Base-by-base conservation (phyloP, 345 rosid species). In the Pistacia vera region DNA sequence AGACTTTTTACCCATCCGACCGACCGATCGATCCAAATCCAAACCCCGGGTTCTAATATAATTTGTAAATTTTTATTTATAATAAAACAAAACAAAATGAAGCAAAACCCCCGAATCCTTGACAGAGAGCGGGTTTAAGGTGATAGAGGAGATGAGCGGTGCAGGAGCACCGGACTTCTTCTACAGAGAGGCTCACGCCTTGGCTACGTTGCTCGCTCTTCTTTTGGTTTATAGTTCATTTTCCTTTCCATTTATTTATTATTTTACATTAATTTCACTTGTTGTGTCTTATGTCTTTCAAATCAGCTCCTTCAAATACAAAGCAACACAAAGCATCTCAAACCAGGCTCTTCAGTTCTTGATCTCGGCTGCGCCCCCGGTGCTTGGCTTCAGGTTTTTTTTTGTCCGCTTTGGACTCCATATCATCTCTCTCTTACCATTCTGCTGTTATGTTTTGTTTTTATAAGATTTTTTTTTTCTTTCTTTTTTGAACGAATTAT, bases 321-420 rank as follows among this genome's bases (percentile, higher is more conserved):
- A 90, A 92, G 66, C 90, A 92, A 81, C 76, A 90, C 84, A n/a
- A 92, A 91, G 81, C 78, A 93, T 69, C 91, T 93, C 82, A 86
- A 88, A 41, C 89, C 90, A 8, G 97, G 99, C 2, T 90, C 92
- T 76, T 89, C 95, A 66, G 93, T 96, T 84, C 99, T 96, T 67
- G 99, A 93, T 82, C 91, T 96, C 49, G 97, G 99, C 20, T 96
- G 98, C 67, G 99, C 99, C 59, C 98, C 98, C 61, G 99, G 98
- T 84, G 98, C 99, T 71, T 96, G 99, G 99, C 99, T 96, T 75
- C 98, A 95, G 95, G 98, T 95, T 17, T 44, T 11, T 57, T 35
- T 9, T 46, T 25, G 14, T 69, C 22, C 5, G 38, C 3, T 28
- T 44, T 73, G 52, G 58, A 70, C 46, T 70, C 65, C 66, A 5